phyloP scores from a whole-genome alignment of 345 rosid genomes.

The Alliaria petiolata region DNA sequence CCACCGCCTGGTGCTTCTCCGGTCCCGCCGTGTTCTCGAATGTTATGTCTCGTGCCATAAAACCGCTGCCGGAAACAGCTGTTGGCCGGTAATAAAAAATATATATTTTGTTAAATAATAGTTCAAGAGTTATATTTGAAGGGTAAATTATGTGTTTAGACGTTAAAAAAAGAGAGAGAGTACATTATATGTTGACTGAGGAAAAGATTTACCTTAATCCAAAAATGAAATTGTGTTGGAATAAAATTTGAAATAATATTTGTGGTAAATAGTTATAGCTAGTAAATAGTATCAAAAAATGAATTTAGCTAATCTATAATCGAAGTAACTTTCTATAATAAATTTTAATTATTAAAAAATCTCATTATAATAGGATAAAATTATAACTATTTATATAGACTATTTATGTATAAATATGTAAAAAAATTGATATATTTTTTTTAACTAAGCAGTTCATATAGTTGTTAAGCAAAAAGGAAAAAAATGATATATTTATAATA shows the following conservation, averaged over 20 bases:
- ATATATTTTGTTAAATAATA: neutral
- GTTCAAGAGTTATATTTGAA: neutral
- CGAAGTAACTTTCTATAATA: neutral
- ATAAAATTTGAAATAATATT: neutral
- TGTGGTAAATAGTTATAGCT: neutral
- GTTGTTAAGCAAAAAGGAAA: too few species aligned
- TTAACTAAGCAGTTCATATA: too few species aligned
- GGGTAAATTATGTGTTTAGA: neutral
- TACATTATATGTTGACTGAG: neutral
- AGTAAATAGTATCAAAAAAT: neutral
- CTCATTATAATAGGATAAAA: neutral
- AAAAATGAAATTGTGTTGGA: neutral
- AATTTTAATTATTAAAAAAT: neutral
- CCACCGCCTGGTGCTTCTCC: constrained; percentile 77
- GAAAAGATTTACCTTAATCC: neutral
- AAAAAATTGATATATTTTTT: neutral
- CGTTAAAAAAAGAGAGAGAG: neutral
- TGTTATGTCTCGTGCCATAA: constrained; percentile 73
- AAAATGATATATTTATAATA: too few species aligned
- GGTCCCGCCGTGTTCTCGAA: constrained; percentile 93
- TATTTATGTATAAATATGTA: neutral
- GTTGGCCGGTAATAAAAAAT: neutral
- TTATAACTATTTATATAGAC: neutral
- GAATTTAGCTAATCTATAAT: neutral
- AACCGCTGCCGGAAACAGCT: constrained; percentile 67